phyloP scores from a whole-genome alignment of 192 early-diverging fungal species.

The Backusella westeae region DNA sequence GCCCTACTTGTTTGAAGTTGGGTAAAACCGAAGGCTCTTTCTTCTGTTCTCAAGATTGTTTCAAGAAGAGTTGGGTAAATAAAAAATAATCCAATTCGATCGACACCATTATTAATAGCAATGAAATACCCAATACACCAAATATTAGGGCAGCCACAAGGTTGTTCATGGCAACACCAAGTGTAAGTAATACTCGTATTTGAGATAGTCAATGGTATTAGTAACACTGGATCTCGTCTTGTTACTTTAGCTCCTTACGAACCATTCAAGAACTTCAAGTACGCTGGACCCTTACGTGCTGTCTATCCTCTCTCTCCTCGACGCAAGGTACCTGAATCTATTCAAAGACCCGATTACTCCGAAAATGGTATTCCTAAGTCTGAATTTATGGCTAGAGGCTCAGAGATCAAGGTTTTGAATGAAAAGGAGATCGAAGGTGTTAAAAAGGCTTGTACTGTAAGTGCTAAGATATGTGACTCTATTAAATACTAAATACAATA shows the following conservation, averaged over 20 bases:
- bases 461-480: not conserved
- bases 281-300: constrained; percentile 69
- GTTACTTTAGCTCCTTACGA: constrained; percentile 39
- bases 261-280: constrained; percentile 57
- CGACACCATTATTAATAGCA: not conserved
- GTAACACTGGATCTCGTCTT: not conserved
- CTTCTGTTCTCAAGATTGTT: constrained; percentile 79
- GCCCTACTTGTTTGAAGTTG: constrained; percentile 74
- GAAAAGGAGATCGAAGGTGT: constrained; percentile 76
- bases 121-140: not conserved
- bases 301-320: constrained; percentile 72
- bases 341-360: constrained; percentile 48
- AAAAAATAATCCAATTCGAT: not conserved
- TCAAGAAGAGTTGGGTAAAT: constrained; percentile 64
- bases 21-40: constrained; percentile 50
- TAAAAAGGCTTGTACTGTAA: constrained; percentile 75
- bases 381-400: constrained; percentile 71
- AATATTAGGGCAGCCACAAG: constrained; percentile 13
- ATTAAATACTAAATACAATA: constrained; percentile 28
- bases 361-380: constrained; percentile 62
- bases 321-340: constrained; percentile 63
- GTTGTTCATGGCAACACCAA: constrained; percentile 10
- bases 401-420: constrained; percentile 66
- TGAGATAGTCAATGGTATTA: not conserved
- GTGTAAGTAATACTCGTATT: not conserved